Base-by-base conservation (phyloP, 2,329 filamentous ascomycete genomes). In the Pseudofabraea citricarpa region DNA sequence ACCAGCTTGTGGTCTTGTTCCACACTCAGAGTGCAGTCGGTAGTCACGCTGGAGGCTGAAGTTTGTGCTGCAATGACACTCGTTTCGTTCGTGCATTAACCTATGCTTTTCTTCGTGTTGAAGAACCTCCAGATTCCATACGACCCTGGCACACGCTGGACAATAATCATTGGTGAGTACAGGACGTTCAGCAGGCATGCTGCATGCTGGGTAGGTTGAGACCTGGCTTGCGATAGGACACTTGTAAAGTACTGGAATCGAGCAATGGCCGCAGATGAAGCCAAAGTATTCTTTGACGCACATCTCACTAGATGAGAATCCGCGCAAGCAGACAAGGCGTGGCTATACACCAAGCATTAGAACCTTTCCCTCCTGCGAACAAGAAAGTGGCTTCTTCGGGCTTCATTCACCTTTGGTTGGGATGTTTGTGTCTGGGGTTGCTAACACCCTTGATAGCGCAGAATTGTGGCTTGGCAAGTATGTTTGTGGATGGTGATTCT, bases 241-340 rank as follows among this genome's bases (percentile, higher is more conserved):
- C 3, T 62, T 56, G 0, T 67, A 64, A 36, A 71, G 58, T 9
- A 67, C 59, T 1, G 63, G 58, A 4, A 64, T 31, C 6, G 65
- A 67, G 37, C 64, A 66, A 56, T 75, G 72, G 13, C 71, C 72
- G 53, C 72, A 75, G 24, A 57, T 64, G 55, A 72, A 75, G 41
- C 64, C 66, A 36, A 71, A 54, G 50, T 62, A 72, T 52, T 73
- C 68, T 23, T 62, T 58, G 55, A 72, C 64, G 50, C 72, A 75
- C 72, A 75, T 75, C 3, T n/a, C n/a, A n/a, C n/a, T n/a, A n/a
- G n/a, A n/a, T n/a, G n/a, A n/a, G n/a, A n/a, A n/a, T n/a, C n/a
- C n/a, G n/a, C n/a, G n/a, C n/a, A n/a, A n/a, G n/a, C n/a, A n/a
- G n/a, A n/a, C n/a, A n/a, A n/a, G n/a, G n/a, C n/a, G n/a, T n/a